Evolutionary conservation across 163 green algal species (phyloP).

Genomic region (Scenedesmus sp.): DNA sequence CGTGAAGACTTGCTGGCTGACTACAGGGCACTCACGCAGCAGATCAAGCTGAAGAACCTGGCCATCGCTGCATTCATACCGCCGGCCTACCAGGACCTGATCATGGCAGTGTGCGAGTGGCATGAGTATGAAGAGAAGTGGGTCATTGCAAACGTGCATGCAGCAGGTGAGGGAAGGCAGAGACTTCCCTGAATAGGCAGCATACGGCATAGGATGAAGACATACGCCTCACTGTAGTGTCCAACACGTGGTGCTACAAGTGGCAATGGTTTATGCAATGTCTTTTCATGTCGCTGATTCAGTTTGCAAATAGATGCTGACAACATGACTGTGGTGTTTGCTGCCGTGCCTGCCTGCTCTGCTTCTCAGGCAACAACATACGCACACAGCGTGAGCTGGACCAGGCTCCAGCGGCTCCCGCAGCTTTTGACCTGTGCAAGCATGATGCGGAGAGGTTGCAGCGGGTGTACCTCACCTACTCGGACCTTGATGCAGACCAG

Average conservation of each 20-base stretch:
- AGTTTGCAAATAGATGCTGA: neutral
- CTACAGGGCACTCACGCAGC: constrained; percentile 76
- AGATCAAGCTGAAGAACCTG: constrained; percentile 90
- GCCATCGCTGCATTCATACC: constrained; percentile 88
- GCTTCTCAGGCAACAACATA: constrained; percentile 44
- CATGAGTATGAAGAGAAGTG: constrained; percentile 48
- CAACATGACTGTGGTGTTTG: neutral
- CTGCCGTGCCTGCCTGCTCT: neutral
- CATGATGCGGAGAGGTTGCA: constrained; percentile 39
- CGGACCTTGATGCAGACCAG: neutral
- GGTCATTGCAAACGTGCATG: constrained; percentile 43
- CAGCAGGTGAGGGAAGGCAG: constrained; percentile 15
- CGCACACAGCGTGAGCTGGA: constrained; percentile 17
- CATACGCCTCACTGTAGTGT: neutral
- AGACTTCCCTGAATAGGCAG: too few species aligned
- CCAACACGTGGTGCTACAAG: neutral
- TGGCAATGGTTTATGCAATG: neutral
- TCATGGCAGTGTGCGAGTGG: constrained; percentile 84
- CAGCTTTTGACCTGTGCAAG: neutral
- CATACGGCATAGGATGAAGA: too few species aligned
- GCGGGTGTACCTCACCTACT: constrained; percentile 29
- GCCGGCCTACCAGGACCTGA: constrained; percentile 83
- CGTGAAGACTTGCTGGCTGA: constrained; percentile 82
- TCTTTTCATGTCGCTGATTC: neutral
- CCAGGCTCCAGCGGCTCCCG: neutral